Conservation (phyloP, 2,329 filamentous ascomycete species). For the Aplosporella prunicola region DNA sequence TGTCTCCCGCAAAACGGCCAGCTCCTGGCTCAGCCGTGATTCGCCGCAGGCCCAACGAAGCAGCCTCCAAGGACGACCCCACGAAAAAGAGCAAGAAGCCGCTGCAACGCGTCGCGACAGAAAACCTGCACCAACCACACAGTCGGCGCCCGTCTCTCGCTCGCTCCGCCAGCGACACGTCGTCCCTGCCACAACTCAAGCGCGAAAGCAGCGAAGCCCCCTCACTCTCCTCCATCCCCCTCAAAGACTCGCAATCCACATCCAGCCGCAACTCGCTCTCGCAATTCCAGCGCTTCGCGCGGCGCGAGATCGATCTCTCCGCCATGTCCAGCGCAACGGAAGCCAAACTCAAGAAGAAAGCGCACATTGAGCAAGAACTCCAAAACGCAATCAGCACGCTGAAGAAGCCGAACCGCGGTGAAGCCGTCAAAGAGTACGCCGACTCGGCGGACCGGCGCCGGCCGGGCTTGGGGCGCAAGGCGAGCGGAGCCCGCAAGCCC, state of each 20-base stretch:
- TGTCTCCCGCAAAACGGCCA: slow-evolving; percentile 46
- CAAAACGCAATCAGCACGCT: slow-evolving; percentile 64
- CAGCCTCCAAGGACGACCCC: slow-evolving; percentile 15
- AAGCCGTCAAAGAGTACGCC: slow-evolving; percentile 57
- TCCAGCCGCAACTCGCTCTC: slow-evolving; percentile 28
- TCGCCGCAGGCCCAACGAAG: slow-evolving; percentile 31
- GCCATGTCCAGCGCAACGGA: slow-evolving; percentile 46
- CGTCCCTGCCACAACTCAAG: slow-evolving; percentile 49
- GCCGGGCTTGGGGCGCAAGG: slow-evolving; percentile 15
- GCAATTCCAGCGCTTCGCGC: slow-evolving; percentile 37
- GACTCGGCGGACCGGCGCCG: slow-evolving; percentile 56
- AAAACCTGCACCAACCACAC: slow-evolving; percentile 36
- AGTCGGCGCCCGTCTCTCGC: slow-evolving; percentile 53
- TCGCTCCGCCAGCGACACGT: slow-evolving; percentile 54
- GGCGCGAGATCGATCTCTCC: slow-evolving; percentile 46
- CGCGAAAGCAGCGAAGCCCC: slow-evolving; percentile 56
- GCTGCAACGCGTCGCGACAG: slow-evolving; percentile 52
- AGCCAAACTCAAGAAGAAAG: slow-evolving; percentile 54
- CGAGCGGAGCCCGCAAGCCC: slow-evolving; percentile 19
- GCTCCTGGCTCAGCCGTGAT: slow-evolving; percentile 32
- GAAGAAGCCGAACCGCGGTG: slow-evolving; percentile 64
- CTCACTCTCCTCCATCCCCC: slow-evolving; percentile 38
- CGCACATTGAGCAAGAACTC: slow-evolving; percentile 58
- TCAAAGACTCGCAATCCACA: slow-evolving; percentile 31
- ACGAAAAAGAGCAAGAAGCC: slow-evolving; percentile 37